Conservation (phyloP, 2,329 filamentous ascomycete species). For the Dactylellina drechsleri region DNA sequence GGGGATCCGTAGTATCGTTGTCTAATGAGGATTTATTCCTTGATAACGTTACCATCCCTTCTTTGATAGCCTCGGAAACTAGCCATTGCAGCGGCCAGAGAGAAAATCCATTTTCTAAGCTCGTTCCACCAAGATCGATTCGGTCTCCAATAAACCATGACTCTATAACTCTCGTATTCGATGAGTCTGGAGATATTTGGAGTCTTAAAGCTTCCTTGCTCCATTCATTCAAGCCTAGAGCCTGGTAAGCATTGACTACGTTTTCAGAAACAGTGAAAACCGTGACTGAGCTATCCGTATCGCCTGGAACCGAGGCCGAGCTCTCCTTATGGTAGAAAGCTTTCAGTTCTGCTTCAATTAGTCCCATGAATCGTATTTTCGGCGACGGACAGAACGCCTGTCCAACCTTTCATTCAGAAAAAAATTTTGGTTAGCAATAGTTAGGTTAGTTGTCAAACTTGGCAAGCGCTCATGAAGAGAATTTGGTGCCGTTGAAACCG, state of each 20-base stretch:
- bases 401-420: too few relatives aligned
- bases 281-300: too few relatives aligned
- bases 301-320: neutral
- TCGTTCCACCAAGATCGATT: conserved; percentile 25
- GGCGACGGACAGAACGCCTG: conserved; percentile 10
- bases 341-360: conserved; percentile 18
- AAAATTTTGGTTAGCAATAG: too few relatives aligned
- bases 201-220: conserved; percentile 7
- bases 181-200: conserved; percentile 3
- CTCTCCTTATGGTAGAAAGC: neutral
- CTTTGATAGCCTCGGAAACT: neutral
- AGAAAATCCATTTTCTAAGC: conserved; percentile 18
- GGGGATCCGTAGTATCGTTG: too few relatives aligned
- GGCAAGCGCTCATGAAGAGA: too few relatives aligned
- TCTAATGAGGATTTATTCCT: too few relatives aligned
- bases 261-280: conserved; percentile 21
- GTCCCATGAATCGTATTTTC: conserved; percentile 32
- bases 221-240: conserved; percentile 18
- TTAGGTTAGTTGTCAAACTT: too few relatives aligned
- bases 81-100: conserved; percentile 41
- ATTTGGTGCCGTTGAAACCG: too few relatives aligned
- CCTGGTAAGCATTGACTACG: conserved; percentile 12
- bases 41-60: too few relatives aligned
- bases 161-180: conserved; percentile 2
- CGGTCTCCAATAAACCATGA: conserved; percentile 32